Evolutionary conservation across 2,329 filamentous ascomycete species (phyloP).

Genomic region (Trichothecium roseum): DNA sequence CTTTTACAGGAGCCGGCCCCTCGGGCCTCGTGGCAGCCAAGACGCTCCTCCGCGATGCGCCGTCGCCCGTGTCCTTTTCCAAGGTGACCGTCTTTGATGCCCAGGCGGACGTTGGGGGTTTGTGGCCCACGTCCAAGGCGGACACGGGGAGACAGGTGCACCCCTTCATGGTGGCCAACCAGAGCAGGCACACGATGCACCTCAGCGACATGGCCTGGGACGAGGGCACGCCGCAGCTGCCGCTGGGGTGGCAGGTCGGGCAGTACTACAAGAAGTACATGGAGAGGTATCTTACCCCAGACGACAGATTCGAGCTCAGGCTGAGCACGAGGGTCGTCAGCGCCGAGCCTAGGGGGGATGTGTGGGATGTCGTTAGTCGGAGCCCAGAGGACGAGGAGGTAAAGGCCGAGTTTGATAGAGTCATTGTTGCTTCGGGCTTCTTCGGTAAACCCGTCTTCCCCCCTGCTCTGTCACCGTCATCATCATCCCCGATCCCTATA

Average conservation of each 20-base stretch:
- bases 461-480: constrained; percentile 21
- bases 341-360: constrained; percentile 22
- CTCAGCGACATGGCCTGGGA: constrained; percentile 67
- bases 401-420: constrained; percentile 53
- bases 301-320: constrained; percentile 30
- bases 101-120: constrained; percentile 56
- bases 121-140: constrained; percentile 55
- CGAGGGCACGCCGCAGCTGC: constrained; percentile 50
- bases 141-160: constrained; percentile 45
- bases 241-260: constrained; percentile 67
- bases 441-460: constrained; percentile 54
- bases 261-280: constrained; percentile 59
- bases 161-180: constrained; percentile 62
- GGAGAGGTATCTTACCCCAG: constrained; percentile 40
- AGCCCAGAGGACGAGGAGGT: constrained; percentile 25
- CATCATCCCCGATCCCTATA: constrained; percentile 32
- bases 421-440: constrained; percentile 67
- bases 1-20: constrained; percentile 50
- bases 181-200: constrained; percentile 66
- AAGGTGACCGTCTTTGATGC: constrained; percentile 62
- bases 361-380: constrained; percentile 30
- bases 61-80: constrained; percentile 39
- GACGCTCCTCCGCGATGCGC: constrained; percentile 53
- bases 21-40: constrained; percentile 63
- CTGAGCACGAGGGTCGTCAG: constrained; percentile 36